These are phyloP conservation scores for Nitzschia palea DNA, from an alignment of 108 stramenopile species.

Conservation along the genomic window DNA sequence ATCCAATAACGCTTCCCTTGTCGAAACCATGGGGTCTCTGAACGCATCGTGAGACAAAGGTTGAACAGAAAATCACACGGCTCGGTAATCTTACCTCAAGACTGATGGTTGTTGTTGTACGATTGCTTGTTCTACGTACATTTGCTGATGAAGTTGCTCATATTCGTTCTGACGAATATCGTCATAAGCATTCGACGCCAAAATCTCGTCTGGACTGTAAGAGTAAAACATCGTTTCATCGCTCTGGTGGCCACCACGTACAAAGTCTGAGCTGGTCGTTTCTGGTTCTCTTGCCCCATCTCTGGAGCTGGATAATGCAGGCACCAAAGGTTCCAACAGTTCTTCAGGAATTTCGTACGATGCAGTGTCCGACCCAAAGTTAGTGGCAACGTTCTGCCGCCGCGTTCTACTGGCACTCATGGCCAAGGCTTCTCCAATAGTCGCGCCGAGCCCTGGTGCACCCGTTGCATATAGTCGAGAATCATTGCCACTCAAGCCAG, in stretches of 20 bases:
- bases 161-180: constrained; percentile 63
- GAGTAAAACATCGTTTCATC: constrained; percentile 26
- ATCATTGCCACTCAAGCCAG: constrained; percentile 77
- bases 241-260: constrained; percentile 36
- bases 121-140: constrained; percentile 29
- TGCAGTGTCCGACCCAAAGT: not conserved
- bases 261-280: not conserved
- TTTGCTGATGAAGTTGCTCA: constrained; percentile 63
- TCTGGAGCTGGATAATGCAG: not conserved
- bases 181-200: constrained; percentile 39
- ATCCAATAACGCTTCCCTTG: constrained; percentile 49
- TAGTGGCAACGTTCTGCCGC: not conserved
- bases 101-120: constrained; percentile 5
- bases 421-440: constrained; percentile 73
- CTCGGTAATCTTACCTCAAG: too few relatives aligned
- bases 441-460: constrained; percentile 54
- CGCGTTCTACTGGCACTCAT: constrained; percentile 5
- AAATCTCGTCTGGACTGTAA: constrained; percentile 20
- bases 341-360: constrained; percentile 40
- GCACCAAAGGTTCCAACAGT: not conserved
- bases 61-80: too few relatives aligned
- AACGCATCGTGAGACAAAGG: not conserved
- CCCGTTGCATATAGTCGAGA: constrained; percentile 77
- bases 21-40: constrained; percentile 4
- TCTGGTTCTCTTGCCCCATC: too few relatives aligned